A percentile compares a stretch with the other conserved stretches of the same genome.
These are phyloP conservation scores for Nicotiana undulata DNA, from an alignment of 257 asterid genomes.

Conservation along the genomic window DNA sequence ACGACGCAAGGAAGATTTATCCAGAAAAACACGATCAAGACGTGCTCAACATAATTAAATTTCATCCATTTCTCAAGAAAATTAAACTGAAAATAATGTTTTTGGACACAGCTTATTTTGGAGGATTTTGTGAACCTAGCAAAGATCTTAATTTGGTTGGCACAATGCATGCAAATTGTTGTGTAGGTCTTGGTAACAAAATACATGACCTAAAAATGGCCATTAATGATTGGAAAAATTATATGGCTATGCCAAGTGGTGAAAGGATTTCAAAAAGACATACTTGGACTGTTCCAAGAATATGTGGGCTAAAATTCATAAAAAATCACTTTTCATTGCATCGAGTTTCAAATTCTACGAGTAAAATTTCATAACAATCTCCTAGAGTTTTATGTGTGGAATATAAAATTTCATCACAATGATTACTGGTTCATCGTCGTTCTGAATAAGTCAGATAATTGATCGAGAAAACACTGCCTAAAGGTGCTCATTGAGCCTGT, in stretches of 20 bases:
- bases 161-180: slow-evolving; percentile 75
- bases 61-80: slow-evolving; percentile 17
- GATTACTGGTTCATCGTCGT: too few relatives aligned
- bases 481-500: too few relatives aligned
- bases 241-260: slow-evolving; percentile 14
- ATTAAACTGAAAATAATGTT: slow-evolving; percentile 41
- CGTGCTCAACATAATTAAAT: slow-evolving; percentile 36
- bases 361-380: too few relatives aligned
- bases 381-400: too few relatives aligned
- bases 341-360: too few relatives aligned
- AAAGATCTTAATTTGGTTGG: slow-evolving; percentile 33
- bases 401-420: too few relatives aligned
- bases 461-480: too few relatives aligned
- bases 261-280: background rate
- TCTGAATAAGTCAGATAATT: too few relatives aligned
- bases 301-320: background rate
- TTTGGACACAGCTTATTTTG: slow-evolving; percentile 36
- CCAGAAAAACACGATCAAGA: slow-evolving; percentile 46
- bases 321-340: too few relatives aligned
- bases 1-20: slow-evolving; percentile 18
- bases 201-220: slow-evolving; percentile 41
- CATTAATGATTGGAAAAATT: slow-evolving; percentile 46
- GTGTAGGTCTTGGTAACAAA: slow-evolving; percentile 46
- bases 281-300: slow-evolving; percentile 37
- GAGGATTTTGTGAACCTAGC: slow-evolving; percentile 56